Evolutionary conservation across 202 grass and related monocot species (phyloP), one percentile per base, ranked within the genome.

Genomic region (Bolboschoenoplectus hybrid): DNA sequence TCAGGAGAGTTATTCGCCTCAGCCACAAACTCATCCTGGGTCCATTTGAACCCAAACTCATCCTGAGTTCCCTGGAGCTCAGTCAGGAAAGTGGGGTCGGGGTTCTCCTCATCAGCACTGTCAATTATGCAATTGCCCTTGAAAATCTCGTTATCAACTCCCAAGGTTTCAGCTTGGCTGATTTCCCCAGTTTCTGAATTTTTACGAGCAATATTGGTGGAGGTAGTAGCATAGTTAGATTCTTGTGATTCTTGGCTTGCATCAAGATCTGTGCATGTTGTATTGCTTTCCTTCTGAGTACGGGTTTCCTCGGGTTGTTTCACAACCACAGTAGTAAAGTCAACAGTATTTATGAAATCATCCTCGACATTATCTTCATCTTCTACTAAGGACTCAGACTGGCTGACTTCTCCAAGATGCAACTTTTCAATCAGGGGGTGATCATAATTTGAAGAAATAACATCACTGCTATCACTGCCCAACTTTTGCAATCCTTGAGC

Each of bases 21-120:
- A 45, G 41, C 40, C 17, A 39, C 40, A 70, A 70, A 70, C 40
- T 70, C 67, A 77, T 77, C 50, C 47, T 77, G 49, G 12, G 49
- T 55, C 63, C 71, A 66, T 67, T 81, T 72, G 51, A 78, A 68
- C 52, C 44, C 62, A 67, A 60, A 50, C 9, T 76, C 47, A 64
- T 85, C 85, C 9, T 85, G 90, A 86, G 47, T 83, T 86, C 97
- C 86, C 67, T 45, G 53, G 67, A 92, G 90, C 46, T 94, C 91
- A 63, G 90, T 85, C 34, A 92, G 91, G 61, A 95, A 96, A 81
- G 86, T 68, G 49, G 91, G 92, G 16, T 95, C 95, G 88, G 92
- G 87, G 44, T 88, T 87, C 63, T 89, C 86, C 73, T 91, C 82
- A 46, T 41, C 40, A 67, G 87, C 62, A 63, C 91, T 86, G 60